These are phyloP conservation scores for Phlebiopsis gigantea DNA, from an alignment of 768 basidiomycete species.

Conservation along the genomic window DNA sequence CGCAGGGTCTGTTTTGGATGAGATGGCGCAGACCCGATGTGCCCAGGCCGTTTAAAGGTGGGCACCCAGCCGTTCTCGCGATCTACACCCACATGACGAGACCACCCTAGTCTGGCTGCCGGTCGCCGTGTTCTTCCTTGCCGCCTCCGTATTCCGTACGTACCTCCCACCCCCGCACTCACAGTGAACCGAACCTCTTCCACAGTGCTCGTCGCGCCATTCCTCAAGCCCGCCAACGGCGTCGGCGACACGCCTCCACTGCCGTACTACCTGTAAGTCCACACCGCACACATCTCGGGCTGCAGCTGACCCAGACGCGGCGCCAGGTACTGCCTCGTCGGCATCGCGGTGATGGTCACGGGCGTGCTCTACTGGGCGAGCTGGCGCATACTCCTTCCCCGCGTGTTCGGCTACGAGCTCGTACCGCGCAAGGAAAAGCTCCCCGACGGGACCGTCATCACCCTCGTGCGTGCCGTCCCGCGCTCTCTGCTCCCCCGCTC, in stretches of 20 bases:
- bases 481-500: neutral
- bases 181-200: slow-evolving; percentile 13
- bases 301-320: slow-evolving; percentile 22
- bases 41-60: slow-evolving; percentile 49
- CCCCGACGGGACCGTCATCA: slow-evolving; percentile 49
- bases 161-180: slow-evolving; percentile 4
- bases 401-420: slow-evolving; percentile 42
- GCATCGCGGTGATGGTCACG: slow-evolving; percentile 39
- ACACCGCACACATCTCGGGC: slow-evolving; percentile 1
- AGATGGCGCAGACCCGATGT: slow-evolving; percentile 44
- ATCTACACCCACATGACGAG: neutral
- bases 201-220: slow-evolving; percentile 48
- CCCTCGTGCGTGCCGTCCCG: slow-evolving; percentile 39
- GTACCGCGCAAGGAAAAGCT: slow-evolving; percentile 44
- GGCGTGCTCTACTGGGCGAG: slow-evolving; percentile 51
- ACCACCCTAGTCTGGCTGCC: slow-evolving; percentile 45
- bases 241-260: slow-evolving; percentile 57
- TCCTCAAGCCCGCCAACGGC: slow-evolving; percentile 46
- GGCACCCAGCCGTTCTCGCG: slow-evolving; percentile 10
- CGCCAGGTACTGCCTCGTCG: slow-evolving; percentile 53
- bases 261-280: slow-evolving; percentile 55
- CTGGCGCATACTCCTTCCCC: slow-evolving; percentile 48
- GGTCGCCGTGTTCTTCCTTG: slow-evolving; percentile 49
- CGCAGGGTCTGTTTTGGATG: slow-evolving; percentile 46
- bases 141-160: slow-evolving; percentile 45